Conservation (phyloP, 2,329 filamentous ascomycete species). For the Colletotrichum melonis region DNA sequence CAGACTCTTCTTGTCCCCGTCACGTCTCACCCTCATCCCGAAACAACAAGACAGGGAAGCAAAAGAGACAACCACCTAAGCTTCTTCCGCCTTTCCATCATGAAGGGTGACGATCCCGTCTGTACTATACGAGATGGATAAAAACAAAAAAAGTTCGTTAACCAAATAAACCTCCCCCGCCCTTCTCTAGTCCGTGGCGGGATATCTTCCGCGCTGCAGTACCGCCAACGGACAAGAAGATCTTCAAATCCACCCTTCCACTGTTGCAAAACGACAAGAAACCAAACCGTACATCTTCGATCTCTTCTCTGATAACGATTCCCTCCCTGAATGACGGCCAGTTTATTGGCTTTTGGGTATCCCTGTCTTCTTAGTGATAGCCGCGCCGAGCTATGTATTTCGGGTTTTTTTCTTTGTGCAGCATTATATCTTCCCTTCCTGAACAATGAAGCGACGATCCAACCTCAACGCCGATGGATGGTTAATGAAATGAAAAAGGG, state of each 20-base stretch:
- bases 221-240: background rate
- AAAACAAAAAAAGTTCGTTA: background rate
- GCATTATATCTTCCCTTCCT: conserved; percentile 21
- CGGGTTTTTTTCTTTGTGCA: conserved; percentile 5
- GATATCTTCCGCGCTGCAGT: background rate
- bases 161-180: background rate
- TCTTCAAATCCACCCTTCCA: background rate
- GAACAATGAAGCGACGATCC: conserved; percentile 27
- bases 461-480: conserved; percentile 33
- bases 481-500: conserved; percentile 1
- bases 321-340: conserved; percentile 15
- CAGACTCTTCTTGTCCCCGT: background rate
- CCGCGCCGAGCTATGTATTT: conserved; percentile 15
- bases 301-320: background rate
- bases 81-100: conserved; percentile 4
- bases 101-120: background rate
- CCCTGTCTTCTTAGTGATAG: conserved; percentile 23
- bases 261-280: conserved; percentile 3
- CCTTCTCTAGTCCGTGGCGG: background rate
- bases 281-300: background rate
- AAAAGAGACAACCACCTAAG: background rate
- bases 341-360: conserved; percentile 33
- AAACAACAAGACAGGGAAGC: background rate
- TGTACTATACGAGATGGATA: background rate
- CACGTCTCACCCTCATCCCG: background rate